Base-by-base conservation (phyloP, 345 rosid species). In the Camelina neglecta region DNA sequence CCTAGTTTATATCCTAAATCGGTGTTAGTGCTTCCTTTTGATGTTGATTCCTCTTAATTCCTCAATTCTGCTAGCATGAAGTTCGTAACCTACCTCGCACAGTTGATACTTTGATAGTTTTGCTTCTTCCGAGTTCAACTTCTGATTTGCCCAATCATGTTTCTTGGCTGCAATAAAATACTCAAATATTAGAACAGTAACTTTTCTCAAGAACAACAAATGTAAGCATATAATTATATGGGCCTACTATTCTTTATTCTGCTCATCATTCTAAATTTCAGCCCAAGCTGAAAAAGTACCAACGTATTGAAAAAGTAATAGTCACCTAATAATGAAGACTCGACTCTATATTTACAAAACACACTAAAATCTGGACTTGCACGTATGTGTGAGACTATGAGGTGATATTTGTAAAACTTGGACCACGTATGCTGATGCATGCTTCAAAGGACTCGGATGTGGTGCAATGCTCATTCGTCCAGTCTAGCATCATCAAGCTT, bases 401-500 rank as follows among this genome's bases (percentile, higher is more conserved):
- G 31, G 31, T 29, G 31, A 29, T 29, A 29, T 4, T 4, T 4
- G 31, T 29, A 29, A 29, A 29, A 29, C 5, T 29, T 29, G 31
- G 31, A 29, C 31, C 31, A 29, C 4, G 31, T 29, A 29, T 29
- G 31, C 31, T 29, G 31, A 29, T 29, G 89, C 97, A 16, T 88
- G 96, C 85, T 84, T 89, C 62, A 87, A 87, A 83, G 96, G 93
- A 21, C 89, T 92, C 53, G 90, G 84, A 90, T 65, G 88, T 90
- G 5, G 83, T 92, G 31, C 91, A 92, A 74, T 90, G 93, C 75
- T 81, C 98, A 31, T 93, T 74, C 42, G 94, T 93, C 39, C 94
- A 89, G 68, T 93, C 96, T 60, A 84, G 74, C 44, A 75, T 92
- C 66, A 88, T 96, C 4, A 94, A 90, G 23, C 86, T 86, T 71